A percentile compares a stretch with the other conserved stretches of the same genome.
Evolutionary conservation across 495 filamentous ascomycete species (phyloP).

Genomic region (Barbatosphaeria neglecta): DNA sequence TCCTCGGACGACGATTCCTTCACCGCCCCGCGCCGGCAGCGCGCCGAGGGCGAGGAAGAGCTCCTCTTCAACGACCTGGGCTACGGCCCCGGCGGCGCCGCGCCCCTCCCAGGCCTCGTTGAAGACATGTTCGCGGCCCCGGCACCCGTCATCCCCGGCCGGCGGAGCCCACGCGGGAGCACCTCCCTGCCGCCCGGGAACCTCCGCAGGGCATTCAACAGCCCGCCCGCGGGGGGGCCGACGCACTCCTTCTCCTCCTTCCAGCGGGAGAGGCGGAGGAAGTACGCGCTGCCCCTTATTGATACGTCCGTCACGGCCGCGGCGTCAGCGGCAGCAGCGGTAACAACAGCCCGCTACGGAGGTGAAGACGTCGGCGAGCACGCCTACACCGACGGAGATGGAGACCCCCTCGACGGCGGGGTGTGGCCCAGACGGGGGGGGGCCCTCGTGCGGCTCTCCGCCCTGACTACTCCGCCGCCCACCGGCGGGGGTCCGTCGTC

Average conservation of each 20-base stretch:
- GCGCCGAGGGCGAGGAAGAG: slow-evolving; percentile 28
- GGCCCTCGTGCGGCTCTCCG: too few species aligned
- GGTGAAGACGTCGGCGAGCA: background rate
- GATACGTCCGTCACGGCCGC: background rate
- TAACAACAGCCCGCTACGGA: background rate
- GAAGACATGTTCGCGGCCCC: slow-evolving; percentile 8
- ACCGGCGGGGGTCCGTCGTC: too few species aligned
- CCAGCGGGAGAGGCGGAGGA: background rate
- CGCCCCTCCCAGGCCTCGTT: slow-evolving; percentile 25
- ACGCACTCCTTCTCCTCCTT: background rate
- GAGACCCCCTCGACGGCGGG: too few species aligned
- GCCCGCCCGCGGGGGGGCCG: background rate
- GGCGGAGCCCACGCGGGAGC: background rate
- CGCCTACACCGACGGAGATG: background rate
- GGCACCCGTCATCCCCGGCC: background rate
- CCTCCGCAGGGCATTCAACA: background rate
- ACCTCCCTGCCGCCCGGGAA: background rate
- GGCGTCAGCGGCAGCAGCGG: background rate
- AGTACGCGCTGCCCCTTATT: slow-evolving; percentile 3
- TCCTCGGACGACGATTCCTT: slow-evolving; percentile 26
- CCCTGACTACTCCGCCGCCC: too few species aligned
- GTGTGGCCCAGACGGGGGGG: too few species aligned
- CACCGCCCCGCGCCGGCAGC: slow-evolving; percentile 11
- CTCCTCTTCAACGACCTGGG: slow-evolving; percentile 29
- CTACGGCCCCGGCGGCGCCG: slow-evolving; percentile 20